phyloP scores from a whole-genome alignment of 768 basidiomycete genomes.

The Leccinum barrowsii region DNA sequence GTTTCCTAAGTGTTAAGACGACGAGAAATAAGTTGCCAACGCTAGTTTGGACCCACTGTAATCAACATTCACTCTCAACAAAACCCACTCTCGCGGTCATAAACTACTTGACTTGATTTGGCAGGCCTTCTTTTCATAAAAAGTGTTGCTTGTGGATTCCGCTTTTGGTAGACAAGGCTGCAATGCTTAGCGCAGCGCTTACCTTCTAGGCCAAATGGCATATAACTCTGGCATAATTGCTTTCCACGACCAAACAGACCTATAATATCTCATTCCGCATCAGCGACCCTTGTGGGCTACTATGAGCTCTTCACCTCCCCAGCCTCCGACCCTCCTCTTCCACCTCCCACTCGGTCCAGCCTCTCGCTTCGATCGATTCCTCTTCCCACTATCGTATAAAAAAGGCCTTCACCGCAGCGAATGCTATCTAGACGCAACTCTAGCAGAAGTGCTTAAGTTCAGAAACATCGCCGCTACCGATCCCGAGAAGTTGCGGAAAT shows the following conservation, averaged over 20 bases:
- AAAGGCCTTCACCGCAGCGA: background rate
- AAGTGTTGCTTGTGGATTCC: background rate
- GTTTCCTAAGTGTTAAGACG: too few relatives aligned
- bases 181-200: background rate
- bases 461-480: background rate
- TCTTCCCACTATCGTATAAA: slow-evolving; percentile 8
- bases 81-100: too few relatives aligned
- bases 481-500: background rate
- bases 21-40: too few relatives aligned
- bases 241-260: background rate
- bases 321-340: background rate
- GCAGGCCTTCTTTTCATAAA: too few relatives aligned
- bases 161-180: background rate
- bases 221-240: background rate
- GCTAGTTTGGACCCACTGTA: too few relatives aligned
- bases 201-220: background rate
- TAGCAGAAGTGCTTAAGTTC: slow-evolving; percentile 9
- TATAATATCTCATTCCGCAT: background rate
- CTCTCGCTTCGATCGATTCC: background rate
- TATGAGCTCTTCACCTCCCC: background rate
- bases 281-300: background rate
- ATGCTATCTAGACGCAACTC: slow-evolving; percentile 9
- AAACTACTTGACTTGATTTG: too few relatives aligned
- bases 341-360: too few relatives aligned
- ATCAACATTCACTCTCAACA: too few relatives aligned